Conservation (phyloP, 2,329 filamentous ascomycete genomes). For the Phyllosticta citribraziliensis region DNA sequence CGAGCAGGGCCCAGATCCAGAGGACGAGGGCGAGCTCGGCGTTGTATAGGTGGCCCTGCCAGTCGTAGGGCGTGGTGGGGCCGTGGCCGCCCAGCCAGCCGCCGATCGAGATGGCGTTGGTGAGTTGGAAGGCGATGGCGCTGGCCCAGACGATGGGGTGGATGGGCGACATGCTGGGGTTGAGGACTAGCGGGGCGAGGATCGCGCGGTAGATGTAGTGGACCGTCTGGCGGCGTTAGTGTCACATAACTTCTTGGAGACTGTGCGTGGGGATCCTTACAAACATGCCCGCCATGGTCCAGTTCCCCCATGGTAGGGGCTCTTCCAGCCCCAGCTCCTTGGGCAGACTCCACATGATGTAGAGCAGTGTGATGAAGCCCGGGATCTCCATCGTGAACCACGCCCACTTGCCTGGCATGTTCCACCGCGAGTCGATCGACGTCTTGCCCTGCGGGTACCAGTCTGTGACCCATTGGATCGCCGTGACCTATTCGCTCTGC, state of each 20-base stretch:
- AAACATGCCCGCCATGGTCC: constrained; percentile 61
- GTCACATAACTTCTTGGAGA: neutral
- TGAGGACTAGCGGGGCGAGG: constrained; percentile 64
- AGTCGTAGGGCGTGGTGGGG: constrained; percentile 48
- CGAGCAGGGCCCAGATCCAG: constrained; percentile 66
- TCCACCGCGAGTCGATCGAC: constrained; percentile 61
- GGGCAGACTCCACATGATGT: constrained; percentile 65
- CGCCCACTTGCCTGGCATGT: constrained; percentile 77
- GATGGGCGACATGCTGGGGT: constrained; percentile 88
- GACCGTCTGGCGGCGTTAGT: constrained; percentile 44
- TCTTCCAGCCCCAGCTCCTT: constrained; percentile 42
- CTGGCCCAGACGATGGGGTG: constrained; percentile 56
- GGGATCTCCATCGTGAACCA: constrained; percentile 86
- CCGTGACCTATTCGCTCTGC: constrained; percentile 48
- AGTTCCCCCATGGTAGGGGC: constrained; percentile 65
- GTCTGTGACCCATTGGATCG: constrained; percentile 60
- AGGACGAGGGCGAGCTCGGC: constrained; percentile 58
- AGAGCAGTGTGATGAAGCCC: constrained; percentile 67
- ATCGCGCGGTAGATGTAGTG: constrained; percentile 91
- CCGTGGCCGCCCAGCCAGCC: constrained; percentile 78
- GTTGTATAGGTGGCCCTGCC: constrained; percentile 34
- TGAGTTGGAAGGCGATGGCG: constrained; percentile 65
- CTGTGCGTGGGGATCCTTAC: constrained; percentile 26
- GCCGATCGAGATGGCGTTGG: constrained; percentile 69
- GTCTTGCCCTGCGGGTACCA: constrained; percentile 94